A percentile compares a stretch with the other conserved stretches of the same genome.
Conservation (phyloP, 257 asterid genomes). For the Capsicum chinense region DNA sequence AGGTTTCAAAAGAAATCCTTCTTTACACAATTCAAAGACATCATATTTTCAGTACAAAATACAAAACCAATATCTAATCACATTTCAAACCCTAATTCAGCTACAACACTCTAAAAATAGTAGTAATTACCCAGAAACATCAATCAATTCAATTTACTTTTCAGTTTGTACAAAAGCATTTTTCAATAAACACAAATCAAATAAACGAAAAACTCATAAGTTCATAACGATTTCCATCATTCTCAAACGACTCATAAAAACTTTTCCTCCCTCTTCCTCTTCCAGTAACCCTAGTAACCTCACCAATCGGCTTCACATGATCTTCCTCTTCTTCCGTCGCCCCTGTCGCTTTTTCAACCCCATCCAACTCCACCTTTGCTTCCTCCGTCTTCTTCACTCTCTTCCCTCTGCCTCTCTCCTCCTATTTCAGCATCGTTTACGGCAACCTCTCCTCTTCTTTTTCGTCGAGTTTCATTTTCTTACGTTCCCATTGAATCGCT, state of each 20-base stretch:
- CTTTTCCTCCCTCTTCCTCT: slow-evolving; percentile 61
- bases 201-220: slow-evolving; percentile 53
- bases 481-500: slow-evolving; percentile 15
- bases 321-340: slow-evolving; percentile 1
- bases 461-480: no score
- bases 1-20: no score
- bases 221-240: slow-evolving; percentile 70
- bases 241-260: slow-evolving; percentile 27
- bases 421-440: slow-evolving; percentile 16
- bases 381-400: slow-evolving; percentile 44
- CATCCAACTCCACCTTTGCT: no score
- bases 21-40: slow-evolving; percentile 22
- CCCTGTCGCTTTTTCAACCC: no score
- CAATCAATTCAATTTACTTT: background rate
- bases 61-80: background rate
- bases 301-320: slow-evolving; percentile 74
- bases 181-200: background rate
- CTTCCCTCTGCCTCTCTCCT: background rate
- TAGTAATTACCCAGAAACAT: background rate
- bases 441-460: no score
- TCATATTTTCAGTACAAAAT: background rate
- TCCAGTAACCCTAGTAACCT: slow-evolving; percentile 66
- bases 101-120: background rate
- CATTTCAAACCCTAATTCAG: slow-evolving; percentile 23
- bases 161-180: slow-evolving; percentile 1